These are phyloP conservation scores for Emmonsia crescens DNA, from an alignment of 2,329 filamentous ascomycete genomes.

Conservation along the genomic window DNA sequence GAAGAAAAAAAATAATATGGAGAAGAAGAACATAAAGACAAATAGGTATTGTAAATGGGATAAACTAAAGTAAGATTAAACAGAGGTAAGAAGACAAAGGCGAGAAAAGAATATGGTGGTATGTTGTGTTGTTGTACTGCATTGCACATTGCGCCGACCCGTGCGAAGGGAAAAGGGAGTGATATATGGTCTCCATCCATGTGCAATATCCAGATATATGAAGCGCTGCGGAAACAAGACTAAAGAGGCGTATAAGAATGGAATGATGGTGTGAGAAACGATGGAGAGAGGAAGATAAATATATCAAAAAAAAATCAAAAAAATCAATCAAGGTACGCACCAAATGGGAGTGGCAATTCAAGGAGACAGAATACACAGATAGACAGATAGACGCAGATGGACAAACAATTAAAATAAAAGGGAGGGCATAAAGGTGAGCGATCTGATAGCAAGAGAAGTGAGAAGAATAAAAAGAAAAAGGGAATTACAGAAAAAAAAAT, in stretches of 20 bases:
- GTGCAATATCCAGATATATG: background rate
- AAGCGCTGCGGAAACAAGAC: background rate
- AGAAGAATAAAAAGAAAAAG: background rate
- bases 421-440: background rate
- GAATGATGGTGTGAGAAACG: background rate
- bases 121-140: background rate
- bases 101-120: background rate
- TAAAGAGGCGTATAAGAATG: background rate
- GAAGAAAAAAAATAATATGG: background rate
- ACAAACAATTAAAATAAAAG: background rate
- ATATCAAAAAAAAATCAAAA: background rate
- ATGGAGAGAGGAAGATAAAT: background rate
- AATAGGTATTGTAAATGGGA: background rate
- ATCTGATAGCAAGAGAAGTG: background rate
- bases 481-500: background rate
- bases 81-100: background rate
- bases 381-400: background rate
- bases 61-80: background rate
- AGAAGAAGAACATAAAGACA: background rate
- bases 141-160: constrained; percentile 1
- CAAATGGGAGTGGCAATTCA: background rate
- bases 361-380: background rate
- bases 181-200: background rate
- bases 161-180: constrained; percentile 6
- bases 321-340: background rate